phyloP scores from a whole-genome alignment of 495 filamentous ascomycete species.

The Parmelia sp. region DNA sequence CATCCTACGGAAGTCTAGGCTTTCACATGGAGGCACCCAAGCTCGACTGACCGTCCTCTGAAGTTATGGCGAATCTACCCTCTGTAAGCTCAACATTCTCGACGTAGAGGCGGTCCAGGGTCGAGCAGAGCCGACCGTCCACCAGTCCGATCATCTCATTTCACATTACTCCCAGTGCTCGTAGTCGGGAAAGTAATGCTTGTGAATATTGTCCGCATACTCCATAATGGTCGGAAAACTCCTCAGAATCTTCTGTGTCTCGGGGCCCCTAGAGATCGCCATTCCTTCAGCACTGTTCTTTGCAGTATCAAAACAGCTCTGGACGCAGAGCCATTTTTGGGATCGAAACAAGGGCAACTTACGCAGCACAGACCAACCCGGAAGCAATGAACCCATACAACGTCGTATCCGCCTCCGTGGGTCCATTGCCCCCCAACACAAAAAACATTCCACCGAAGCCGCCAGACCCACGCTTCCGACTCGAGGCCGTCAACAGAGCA shows the following conservation, averaged over 20 bases:
- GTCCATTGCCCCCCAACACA: constrained; percentile 47
- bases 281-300: neutral
- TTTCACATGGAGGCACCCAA: no score
- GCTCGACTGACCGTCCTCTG: no score
- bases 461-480: constrained; percentile 16
- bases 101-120: no score
- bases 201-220: constrained; percentile 53
- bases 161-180: constrained; percentile 8
- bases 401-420: constrained; percentile 51
- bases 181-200: constrained; percentile 55
- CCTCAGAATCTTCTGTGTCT: constrained; percentile 38
- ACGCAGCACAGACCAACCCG: constrained; percentile 47
- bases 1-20: no score
- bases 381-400: constrained; percentile 53
- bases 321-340: neutral
- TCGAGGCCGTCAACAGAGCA: constrained; percentile 32
- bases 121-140: no score
- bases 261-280: constrained; percentile 38
- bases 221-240: constrained; percentile 45
- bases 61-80: no score
- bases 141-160: no score
- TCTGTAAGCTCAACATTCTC: no score
- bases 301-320: neutral
- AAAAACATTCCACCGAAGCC: constrained; percentile 42
- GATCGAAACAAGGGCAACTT: constrained; percentile 29